Percentiles rank a stretch among this genome's conserved stretches.
Evolutionary conservation across 495 filamentous ascomycete genomes (phyloP).

Genomic region (Letharia columbiana): DNA sequence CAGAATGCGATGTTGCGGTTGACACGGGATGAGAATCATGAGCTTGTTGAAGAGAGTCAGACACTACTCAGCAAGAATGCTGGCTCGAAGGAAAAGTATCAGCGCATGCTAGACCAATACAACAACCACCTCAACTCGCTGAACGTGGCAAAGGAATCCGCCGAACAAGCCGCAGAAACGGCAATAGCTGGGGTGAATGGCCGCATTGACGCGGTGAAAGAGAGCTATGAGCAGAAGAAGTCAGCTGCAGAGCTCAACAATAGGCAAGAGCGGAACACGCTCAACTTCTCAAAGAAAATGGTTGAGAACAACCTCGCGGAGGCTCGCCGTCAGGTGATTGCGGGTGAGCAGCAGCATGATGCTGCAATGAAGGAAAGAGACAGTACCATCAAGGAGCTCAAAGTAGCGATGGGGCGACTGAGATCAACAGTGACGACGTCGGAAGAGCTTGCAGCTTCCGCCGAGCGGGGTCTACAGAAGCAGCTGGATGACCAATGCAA

Average conservation of each 20-base stretch:
- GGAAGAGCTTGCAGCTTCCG: not conserved
- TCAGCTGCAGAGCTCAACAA: not conserved
- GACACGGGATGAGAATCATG: not conserved
- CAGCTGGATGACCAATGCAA: not conserved
- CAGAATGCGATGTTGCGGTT: no score
- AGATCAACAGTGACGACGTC: not conserved
- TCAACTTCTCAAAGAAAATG: not conserved
- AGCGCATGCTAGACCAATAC: not conserved
- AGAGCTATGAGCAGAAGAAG: not conserved
- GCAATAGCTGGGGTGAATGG: not conserved
- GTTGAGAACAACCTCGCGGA: not conserved
- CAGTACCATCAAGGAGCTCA: not conserved
- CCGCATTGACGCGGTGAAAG: not conserved
- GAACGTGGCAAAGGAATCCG: not conserved
- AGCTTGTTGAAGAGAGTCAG: not conserved
- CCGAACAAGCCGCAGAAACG: not conserved
- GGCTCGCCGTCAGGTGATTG: not conserved
- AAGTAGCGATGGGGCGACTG: not conserved
- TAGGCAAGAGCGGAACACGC: not conserved
- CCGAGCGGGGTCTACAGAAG: not conserved
- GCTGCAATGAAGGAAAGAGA: not conserved
- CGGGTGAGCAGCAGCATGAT: not conserved
- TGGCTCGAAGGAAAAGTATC: no score
- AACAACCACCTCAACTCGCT: not conserved
- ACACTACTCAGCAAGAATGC: no score